Evolutionary conservation across 352 stramenopile species (phyloP), one percentile per base, ranked within the genome.

Genomic region (Globisporangium paddicum): DNA sequence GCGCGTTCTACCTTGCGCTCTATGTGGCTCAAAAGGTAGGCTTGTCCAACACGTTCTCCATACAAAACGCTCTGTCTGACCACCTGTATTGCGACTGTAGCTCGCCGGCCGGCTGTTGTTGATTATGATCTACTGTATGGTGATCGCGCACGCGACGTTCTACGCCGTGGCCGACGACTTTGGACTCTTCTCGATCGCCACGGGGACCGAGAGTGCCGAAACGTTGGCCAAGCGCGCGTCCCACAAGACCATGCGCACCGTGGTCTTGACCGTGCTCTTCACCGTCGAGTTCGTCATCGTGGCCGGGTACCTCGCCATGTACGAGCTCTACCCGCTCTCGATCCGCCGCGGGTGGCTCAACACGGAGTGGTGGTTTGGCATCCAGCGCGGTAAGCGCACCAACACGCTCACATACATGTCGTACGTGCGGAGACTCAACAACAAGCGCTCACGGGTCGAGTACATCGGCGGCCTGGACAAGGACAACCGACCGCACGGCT

Each of bases 401-500:
- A 75, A 72, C 58, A 75, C 68, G 16, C 54, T 75, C n/a, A 68
- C 58, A 30, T 75, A 75, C 58, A 5, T 59, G 19, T 62, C 59
- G 13, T n/a, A 63, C 46, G 58, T 58, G 40, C 58, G 47, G 0
- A 26, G 42, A 18, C 23, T 38, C 32, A 58, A 48, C 21, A 38
- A 18, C 32, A 67, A 63, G 38, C 59, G 59, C 11, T 66, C 70
- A 26, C 51, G 30, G 5, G 75, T 80, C 62, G 56, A 61, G 40
- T 88, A 87, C 47, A 58, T 65, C 2, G 78, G 78, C 19, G 69
- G 75, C 16, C 67, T 64, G 5, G 71, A 86, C 62, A 56, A 59
- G 21, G 56, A 70, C 3, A 68, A 72, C n/a, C 61, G 71, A 1
- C 75, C 78, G 7, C 66, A 88, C 38, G 78, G 78, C 44, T 60